Base-by-base conservation (phyloP, 768 basidiomycete species). In the Leccinum broughii region DNA sequence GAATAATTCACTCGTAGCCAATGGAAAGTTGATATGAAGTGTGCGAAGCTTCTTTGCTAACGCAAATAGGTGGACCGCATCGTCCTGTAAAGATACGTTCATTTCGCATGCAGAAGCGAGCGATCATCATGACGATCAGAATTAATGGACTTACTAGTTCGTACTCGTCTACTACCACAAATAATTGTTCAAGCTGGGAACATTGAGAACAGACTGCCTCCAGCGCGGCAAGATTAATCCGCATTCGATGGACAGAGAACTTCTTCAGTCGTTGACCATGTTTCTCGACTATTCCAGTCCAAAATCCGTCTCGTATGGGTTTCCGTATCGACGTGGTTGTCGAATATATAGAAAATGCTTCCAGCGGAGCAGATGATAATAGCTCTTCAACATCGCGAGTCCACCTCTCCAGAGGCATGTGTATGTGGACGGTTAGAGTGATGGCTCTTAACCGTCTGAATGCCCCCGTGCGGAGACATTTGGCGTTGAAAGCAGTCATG, bases 161-260 rank as follows among this genome's bases (percentile, higher is more conserved):
- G 10, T 64, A 67, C 8, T 78, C 79, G 46, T 83, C 77, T 13
- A 84, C 70, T 0, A 84, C 83, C 14, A 92, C 71, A 65, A 89
- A 92, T 6, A 93, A 70, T 62, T 90, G 80, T 62, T 87, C 80
- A 9, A 93, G 77, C 7, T 68, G 71, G 0, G 72, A 58, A 59
- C 89, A 90, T 17, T 77, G 71, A 10, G 65, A 60, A 64, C 89
- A 91, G 9, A 93, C 80, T 30, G 78, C 74, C 20, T 74, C 69
- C 34, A 93, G 75, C 0, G 80, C 77, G 11, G 73, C 71, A 22
- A 85, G 68, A 63, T 77, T 76, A 57, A 91, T 79, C 4, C 78
- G 74, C 78, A 89, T 84, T 28, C 87, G 78, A 65, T 90, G 83
- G 2, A 90, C 79, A 13, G 86, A 86, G 62, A 92, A 82, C 11